phyloP scores from a whole-genome alignment of 2,329 filamentous ascomycete species.

The Berkeleyomyces basicola region DNA sequence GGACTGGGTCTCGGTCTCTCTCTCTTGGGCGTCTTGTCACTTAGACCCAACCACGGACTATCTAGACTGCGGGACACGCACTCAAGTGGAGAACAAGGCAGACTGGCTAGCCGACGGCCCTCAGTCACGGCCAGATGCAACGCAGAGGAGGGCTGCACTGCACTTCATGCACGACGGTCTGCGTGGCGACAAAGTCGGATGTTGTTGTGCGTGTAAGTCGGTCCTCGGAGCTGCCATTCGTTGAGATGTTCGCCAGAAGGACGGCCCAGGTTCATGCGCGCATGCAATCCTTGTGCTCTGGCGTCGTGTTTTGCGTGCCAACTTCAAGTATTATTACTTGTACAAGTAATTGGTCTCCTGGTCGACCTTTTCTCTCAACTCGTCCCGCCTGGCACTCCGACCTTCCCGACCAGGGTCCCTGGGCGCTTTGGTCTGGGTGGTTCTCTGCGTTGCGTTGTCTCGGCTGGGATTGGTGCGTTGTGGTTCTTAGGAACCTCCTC shows the following conservation, averaged over 20 bases:
- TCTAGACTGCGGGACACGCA: no score
- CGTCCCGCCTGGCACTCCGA: background rate
- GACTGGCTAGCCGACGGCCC: no score
- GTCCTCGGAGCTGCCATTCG: background rate
- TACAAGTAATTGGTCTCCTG: background rate
- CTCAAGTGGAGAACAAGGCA: no score
- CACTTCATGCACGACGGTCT: background rate
- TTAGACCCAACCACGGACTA: no score
- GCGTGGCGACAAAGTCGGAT: background rate
- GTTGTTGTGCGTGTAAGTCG: background rate
- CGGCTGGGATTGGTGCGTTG: no score
- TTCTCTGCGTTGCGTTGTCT: background rate
- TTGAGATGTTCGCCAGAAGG: background rate
- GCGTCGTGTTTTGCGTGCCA: background rate
- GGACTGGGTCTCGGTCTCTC: no score
- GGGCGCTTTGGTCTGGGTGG: background rate
- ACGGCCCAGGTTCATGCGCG: background rate
- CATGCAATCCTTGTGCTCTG: background rate
- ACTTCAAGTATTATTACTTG: background rate
- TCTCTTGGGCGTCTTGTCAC: no score
- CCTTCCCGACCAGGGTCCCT: background rate
- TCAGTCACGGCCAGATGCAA: background rate
- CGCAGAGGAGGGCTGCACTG: background rate
- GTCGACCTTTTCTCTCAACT: slow-evolving; percentile 5
- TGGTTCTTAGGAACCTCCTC: no score